Evolutionary conservation across 176 grass and related monocot species (phyloP).

Genomic region (Lolium multiflorum): DNA sequence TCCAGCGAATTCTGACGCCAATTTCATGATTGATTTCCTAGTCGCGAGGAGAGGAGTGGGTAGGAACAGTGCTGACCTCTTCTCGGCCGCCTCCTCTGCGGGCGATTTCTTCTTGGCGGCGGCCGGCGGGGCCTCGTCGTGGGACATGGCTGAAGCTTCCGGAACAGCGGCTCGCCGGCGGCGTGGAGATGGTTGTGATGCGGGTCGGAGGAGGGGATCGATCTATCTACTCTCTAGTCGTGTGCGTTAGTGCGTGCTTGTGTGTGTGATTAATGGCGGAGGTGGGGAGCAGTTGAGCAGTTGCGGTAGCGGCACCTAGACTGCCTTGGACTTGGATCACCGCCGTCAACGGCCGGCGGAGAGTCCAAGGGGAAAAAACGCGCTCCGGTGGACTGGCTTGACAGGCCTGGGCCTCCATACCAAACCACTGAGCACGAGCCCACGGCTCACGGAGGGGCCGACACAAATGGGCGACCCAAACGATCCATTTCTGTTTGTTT

Average conservation of each 20-base stretch:
- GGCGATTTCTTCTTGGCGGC: conserved; percentile 74
- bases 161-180: background rate
- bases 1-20: background rate
- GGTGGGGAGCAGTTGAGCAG: conserved; percentile 40
- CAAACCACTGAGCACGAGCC: too few species aligned
- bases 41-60: background rate
- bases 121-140: conserved; percentile 45
- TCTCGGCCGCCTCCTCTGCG: conserved; percentile 77
- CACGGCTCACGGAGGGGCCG: too few species aligned
- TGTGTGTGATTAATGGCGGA: conserved; percentile 25
- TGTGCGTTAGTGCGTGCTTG: too few species aligned
- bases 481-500: too few species aligned
- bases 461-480: too few species aligned
- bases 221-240: background rate
- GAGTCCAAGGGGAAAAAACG: conserved; percentile 12
- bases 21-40: background rate
- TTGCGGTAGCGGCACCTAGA: conserved; percentile 25
- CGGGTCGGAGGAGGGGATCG: background rate
- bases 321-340: conserved; percentile 9
- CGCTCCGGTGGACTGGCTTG: background rate
- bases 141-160: conserved; percentile 56
- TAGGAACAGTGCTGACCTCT: conserved; percentile 56
- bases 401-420: background rate
- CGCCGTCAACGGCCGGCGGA: conserved; percentile 44
- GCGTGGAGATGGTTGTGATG: background rate